Conservation (phyloP, 345 rosid species). For the Brassica carinata region DNA sequence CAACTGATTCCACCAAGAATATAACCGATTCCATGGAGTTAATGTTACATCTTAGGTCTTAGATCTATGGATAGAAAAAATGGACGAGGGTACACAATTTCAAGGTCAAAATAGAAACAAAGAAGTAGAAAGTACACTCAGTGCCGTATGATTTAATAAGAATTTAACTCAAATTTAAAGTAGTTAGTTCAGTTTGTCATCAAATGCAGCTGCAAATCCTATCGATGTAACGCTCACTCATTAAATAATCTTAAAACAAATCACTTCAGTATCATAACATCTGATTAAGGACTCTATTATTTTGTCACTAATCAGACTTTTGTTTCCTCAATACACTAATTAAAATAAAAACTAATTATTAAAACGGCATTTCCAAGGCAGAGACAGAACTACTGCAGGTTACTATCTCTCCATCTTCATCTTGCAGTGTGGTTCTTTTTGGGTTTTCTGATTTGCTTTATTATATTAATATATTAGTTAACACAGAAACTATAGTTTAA, state of each 20-base stretch:
- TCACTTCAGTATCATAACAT: background rate
- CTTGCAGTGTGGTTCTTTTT: slow-evolving; percentile 35
- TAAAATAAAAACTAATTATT: background rate
- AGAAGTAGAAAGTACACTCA: slow-evolving; percentile 5
- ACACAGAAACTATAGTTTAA: background rate
- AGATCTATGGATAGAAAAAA: background rate
- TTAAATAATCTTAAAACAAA: background rate
- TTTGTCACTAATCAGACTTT: slow-evolving; percentile 14
- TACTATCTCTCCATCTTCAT: slow-evolving; percentile 37
- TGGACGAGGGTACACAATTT: background rate
- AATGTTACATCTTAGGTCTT: background rate
- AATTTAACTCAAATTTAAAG: background rate
- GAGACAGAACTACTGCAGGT: slow-evolving; percentile 51
- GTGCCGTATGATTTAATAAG: slow-evolving; percentile 13
- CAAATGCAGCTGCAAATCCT: slow-evolving; percentile 10
- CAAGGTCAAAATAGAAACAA: background rate
- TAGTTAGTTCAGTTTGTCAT: background rate
- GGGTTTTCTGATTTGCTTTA: slow-evolving; percentile 35
- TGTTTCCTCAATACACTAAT: slow-evolving; percentile 4
- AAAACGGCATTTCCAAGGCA: slow-evolving; percentile 46
- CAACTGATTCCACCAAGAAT: too few relatives aligned
- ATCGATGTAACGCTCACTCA: slow-evolving; percentile 8
- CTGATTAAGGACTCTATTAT: background rate
- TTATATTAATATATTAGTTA: background rate
- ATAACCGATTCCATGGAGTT: too few relatives aligned